Percentiles rank a stretch among this genome's conserved stretches.
Evolutionary conservation across 2,329 filamentous ascomycete genomes (phyloP).

Genomic region (Aspergillus pseudoviridinutans): DNA sequence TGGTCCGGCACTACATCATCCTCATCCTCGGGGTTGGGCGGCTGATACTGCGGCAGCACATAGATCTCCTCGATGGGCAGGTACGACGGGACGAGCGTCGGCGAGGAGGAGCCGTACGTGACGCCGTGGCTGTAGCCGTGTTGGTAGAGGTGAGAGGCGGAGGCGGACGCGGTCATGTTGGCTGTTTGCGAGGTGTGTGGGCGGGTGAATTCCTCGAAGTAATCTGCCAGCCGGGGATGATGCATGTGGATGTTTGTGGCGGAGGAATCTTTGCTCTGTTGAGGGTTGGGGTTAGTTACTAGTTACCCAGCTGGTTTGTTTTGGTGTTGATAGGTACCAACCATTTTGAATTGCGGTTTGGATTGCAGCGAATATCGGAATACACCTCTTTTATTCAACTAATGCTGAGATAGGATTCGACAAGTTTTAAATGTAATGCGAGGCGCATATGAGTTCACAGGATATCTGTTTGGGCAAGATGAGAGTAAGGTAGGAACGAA

Average conservation of each 20-base stretch:
- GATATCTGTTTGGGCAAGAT: neutral
- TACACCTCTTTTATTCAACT: too few relatives aligned
- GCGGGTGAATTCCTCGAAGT: constrained; percentile 49
- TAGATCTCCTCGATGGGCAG: constrained; percentile 58
- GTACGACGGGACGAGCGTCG: constrained; percentile 37
- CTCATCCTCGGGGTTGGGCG: constrained; percentile 63
- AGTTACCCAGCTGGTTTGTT: neutral
- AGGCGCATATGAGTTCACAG: neutral
- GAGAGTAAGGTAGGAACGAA: neutral
- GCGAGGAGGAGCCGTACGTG: constrained; percentile 29
- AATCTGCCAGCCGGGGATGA: constrained; percentile 45
- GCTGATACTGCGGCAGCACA: constrained; percentile 57
- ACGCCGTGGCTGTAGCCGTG: constrained; percentile 17
- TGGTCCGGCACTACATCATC: constrained; percentile 65
- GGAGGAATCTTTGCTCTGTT: constrained; percentile 49
- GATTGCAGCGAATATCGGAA: neutral
- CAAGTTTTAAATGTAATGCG: neutral
- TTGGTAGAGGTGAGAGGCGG: constrained; percentile 12
- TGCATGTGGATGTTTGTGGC: constrained; percentile 47
- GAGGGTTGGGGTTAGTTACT: neutral
- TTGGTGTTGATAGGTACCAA: constrained; percentile 3
- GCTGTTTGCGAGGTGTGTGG: constrained; percentile 36
- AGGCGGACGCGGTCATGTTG: constrained; percentile 7
- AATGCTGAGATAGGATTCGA: neutral
- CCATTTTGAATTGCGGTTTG: constrained; percentile 20